These are phyloP conservation scores for Elsinoe necatrix DNA, from an alignment of 2,329 filamentous ascomycete genomes.

Conservation along the genomic window DNA sequence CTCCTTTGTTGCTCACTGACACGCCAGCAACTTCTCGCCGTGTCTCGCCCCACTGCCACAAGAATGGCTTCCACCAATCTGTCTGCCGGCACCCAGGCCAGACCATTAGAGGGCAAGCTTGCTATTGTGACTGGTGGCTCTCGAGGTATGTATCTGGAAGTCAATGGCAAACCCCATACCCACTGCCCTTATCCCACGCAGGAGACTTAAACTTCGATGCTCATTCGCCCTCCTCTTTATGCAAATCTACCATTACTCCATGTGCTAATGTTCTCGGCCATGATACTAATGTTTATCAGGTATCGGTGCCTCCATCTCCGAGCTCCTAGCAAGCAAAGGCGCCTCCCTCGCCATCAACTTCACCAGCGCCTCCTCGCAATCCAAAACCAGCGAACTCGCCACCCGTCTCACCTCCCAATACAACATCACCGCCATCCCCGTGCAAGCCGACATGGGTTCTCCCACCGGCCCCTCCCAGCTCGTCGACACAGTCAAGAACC, in stretches of 20 bases:
- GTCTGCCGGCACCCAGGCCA: constrained; percentile 24
- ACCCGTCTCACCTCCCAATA: constrained; percentile 48
- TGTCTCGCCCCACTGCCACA: constrained; percentile 32
- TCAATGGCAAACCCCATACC: too few relatives aligned
- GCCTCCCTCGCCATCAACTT: constrained; percentile 62
- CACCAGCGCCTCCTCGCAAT: constrained; percentile 53
- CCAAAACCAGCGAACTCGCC: constrained; percentile 47
- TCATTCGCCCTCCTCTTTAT: too few relatives aligned
- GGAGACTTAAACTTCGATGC: too few relatives aligned
- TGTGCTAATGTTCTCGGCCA: too few relatives aligned
- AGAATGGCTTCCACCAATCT: constrained; percentile 36
- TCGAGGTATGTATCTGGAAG: constrained; percentile 47
- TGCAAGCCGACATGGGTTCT: constrained; percentile 65
- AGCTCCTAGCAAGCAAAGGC: constrained; percentile 66
- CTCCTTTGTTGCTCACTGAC: neutral
- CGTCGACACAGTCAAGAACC: constrained; percentile 49
- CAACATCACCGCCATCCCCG: constrained; percentile 50
- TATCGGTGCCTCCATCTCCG: constrained; percentile 60
- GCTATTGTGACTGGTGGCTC: constrained; percentile 74
- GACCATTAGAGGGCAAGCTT: constrained; percentile 58
- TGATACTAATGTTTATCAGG: constrained; percentile 34
- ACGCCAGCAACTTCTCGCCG: constrained; percentile 20
- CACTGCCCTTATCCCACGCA: too few relatives aligned
- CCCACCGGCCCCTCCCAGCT: constrained; percentile 53
- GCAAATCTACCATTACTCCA: too few relatives aligned